Base-by-base conservation (phyloP, 1,284 basidiomycete species). In the Schizopora paradoxa region DNA sequence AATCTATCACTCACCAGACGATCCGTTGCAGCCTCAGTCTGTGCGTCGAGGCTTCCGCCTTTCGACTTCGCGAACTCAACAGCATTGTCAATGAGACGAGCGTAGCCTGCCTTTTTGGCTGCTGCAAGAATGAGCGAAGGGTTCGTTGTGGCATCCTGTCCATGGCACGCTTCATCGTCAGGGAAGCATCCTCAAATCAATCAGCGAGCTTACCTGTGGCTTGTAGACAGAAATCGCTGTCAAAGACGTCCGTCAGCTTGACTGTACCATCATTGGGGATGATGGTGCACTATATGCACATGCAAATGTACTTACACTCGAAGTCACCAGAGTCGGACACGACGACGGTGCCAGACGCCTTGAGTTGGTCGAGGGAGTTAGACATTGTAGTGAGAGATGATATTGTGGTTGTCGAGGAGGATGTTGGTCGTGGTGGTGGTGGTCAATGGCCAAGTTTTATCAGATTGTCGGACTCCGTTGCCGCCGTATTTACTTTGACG, bases 301-400 rank as follows among this genome's bases (percentile, higher is more conserved):
- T 23, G 37, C 16, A 45, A 46, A 19, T 6, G 32, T 5, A 66
- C 85, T 64, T 59, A 88, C 87, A 73, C 65, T 85, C 84, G 56
- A 87, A 89, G 68, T 89, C 85, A 49, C 90, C 91, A 51, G 89
- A 92, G 76, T 94, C 91, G 47, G 91, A 92, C 62, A 95, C 92
- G 68, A 96, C 91, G 63, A 88, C 79, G 62, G 93, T 97, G 61
- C 92, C 94, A 58, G 87, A 85, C 58, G 86, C 76, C 63, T 93
- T 93, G 63, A 94, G 85, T 48, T 71, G 72, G 63, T 95, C 92
- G 63, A 95, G 86, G 49, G 91, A 85, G 62, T 78, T 87, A 57
- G 89, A 75, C 91, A 94, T 95, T 68, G 54, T 73, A 66, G 55
- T 35, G 33, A n/a, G n/a, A n/a, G n/a, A n/a, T n/a, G n/a, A n/a